Base-by-base conservation (phyloP, 1,139 yeast species). In the Pichia sp. region DNA sequence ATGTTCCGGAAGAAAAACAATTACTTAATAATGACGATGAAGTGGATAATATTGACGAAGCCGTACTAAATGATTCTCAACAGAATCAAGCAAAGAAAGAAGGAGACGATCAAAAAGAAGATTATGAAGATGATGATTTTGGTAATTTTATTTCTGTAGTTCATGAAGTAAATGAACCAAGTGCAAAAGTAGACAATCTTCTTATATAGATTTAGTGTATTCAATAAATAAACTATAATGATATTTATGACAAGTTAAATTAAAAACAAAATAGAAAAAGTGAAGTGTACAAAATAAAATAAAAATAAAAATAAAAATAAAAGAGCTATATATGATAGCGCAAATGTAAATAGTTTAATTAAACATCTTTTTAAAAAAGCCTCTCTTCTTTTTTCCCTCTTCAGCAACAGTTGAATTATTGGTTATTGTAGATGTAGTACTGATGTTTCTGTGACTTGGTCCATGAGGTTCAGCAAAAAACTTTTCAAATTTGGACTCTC, bases 281-380 rank as follows among this genome's bases (percentile, higher is more conserved):
- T 27, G 36, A 22, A 13, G 15, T 18, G 18, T 34, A 34, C 12
- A 34, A 9, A 29, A 18, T 18, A 8, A 13, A 12, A 11, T 18
- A 16, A 32, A 16, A n/a, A n/a, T n/a, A n/a, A n/a, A n/a, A n/a
- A n/a, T n/a, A n/a, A n/a, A n/a, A n/a, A n/a, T n/a, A n/a, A n/a
- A n/a, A n/a, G n/a, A n/a, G n/a, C 7, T 20, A 16, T 35, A 20
- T 13, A 20, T 22, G 18, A 20, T 20, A 22, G 7, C 38, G 6
- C 25, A 13, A 20, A 13, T 13, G 24, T 20, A 13, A 22, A 13
- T 13, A 18, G 12, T 22, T 34, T 40, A 47, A 4, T 85, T 85
- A 62, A 82, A 82, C 42, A 82, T 61, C 59, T 78, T 81, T 59
- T 79, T 78, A 48, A 82, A 68, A 55, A 80, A 73, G 22, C 74